Conservation (phyloP, 2,329 filamentous ascomycete genomes). For the Monosporascus sp. region DNA sequence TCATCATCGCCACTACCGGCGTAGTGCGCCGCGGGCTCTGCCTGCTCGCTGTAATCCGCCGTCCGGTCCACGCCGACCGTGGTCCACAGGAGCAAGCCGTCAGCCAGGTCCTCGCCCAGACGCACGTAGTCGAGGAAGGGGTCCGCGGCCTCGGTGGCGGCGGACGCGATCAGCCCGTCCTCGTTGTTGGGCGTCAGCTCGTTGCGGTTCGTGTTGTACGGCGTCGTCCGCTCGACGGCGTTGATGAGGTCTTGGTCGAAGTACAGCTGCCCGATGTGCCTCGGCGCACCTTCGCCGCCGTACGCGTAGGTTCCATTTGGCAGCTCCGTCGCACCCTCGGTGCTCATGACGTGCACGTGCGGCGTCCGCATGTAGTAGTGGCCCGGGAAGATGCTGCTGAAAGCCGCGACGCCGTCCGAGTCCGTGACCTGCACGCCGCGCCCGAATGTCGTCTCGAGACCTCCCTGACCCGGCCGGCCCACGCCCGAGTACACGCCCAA, state of each 20-base stretch:
- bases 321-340: constrained; percentile 27
- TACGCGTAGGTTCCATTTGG: constrained; percentile 42
- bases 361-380: constrained; percentile 24
- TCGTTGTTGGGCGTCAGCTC: constrained; percentile 41
- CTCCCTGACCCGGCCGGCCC: constrained; percentile 16
- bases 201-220: constrained; percentile 39
- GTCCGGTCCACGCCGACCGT: constrained; percentile 40
- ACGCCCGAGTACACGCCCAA: constrained; percentile 35
- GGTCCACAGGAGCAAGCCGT: constrained; percentile 47
- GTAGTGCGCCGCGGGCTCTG: constrained; percentile 19
- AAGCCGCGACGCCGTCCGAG: constrained; percentile 28
- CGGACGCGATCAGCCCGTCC: constrained; percentile 43
- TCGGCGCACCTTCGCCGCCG: constrained; percentile 39
- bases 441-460: constrained; percentile 26
- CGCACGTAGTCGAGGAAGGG: constrained; percentile 53
- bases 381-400: constrained; percentile 31
- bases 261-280: constrained; percentile 58
- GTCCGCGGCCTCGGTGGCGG: constrained; percentile 45
- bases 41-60: constrained; percentile 18
- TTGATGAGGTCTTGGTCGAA: constrained; percentile 51
- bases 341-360: constrained; percentile 29
- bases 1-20: constrained; percentile 15
- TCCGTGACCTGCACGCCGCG: constrained; percentile 30
- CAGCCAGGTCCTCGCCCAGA: constrained; percentile 43
- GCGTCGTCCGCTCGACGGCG: constrained; percentile 38